These are phyloP conservation scores for Triangularia verruculosa DNA, from an alignment of 2,329 filamentous ascomycete genomes.

Conservation along the genomic window DNA sequence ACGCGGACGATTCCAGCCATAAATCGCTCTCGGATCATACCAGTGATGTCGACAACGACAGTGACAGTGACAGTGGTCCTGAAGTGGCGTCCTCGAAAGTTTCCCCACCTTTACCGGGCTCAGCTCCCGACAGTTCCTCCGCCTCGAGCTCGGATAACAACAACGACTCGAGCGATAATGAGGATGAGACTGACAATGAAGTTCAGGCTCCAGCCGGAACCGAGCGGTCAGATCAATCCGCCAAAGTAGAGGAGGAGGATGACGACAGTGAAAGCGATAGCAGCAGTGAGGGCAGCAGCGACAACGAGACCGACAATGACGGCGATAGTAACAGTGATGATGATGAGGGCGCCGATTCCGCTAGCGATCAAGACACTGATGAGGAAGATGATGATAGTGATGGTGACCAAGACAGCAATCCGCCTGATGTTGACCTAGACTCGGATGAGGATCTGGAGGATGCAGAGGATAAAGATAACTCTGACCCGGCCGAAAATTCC, in stretches of 20 bases:
- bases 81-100: slow-evolving; percentile 25
- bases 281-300: slow-evolving; percentile 30
- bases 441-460: neutral
- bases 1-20: slow-evolving; percentile 11
- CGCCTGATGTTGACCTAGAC: slow-evolving; percentile 8
- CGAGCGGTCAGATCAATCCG: neutral
- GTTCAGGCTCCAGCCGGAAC: slow-evolving; percentile 6
- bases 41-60: slow-evolving; percentile 26
- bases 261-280: slow-evolving; percentile 17
- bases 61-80: slow-evolving; percentile 25
- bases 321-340: slow-evolving; percentile 9
- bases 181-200: slow-evolving; percentile 18
- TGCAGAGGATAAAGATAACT: slow-evolving; percentile 5
- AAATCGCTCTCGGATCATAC: neutral
- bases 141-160: neutral
- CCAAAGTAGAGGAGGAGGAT: neutral
- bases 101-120: neutral
- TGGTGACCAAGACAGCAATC: neutral
- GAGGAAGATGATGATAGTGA: slow-evolving; percentile 7
- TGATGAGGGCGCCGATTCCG: neutral
- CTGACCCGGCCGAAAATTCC: slow-evolving; percentile 13
- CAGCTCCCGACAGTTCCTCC: slow-evolving; percentile 1
- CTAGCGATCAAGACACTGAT: slow-evolving; percentile 5
- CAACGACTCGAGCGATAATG: neutral
- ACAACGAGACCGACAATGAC: slow-evolving; percentile 12